phyloP scores from a whole-genome alignment of 495 filamentous ascomycete genomes.

The Aspergillus cavernicola region DNA sequence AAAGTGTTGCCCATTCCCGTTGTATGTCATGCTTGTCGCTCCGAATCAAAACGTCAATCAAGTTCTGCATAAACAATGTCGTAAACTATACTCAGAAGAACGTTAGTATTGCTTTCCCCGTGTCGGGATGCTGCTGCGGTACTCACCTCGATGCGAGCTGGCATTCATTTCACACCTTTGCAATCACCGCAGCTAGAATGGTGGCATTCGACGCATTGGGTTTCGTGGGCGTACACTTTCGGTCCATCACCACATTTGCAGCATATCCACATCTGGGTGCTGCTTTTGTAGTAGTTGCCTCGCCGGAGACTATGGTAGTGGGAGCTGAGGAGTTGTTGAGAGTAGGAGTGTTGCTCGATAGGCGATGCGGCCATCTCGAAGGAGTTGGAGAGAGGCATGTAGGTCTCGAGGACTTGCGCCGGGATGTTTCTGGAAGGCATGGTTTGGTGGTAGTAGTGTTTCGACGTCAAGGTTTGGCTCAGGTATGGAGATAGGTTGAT shows the following conservation, averaged over 20 bases:
- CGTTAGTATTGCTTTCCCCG: background rate
- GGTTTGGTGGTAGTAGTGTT: background rate
- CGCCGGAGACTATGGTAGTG: background rate
- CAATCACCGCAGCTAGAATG: conserved; percentile 31
- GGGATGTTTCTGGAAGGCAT: background rate
- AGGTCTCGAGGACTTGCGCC: background rate
- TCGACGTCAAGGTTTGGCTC: background rate
- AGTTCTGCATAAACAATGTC: background rate
- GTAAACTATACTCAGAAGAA: background rate
- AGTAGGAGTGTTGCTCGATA: background rate
- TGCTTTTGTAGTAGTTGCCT: background rate
- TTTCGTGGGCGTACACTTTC: conserved; percentile 35
- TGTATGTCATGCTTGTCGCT: background rate
- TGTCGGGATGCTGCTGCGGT: background rate
- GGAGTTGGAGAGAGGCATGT: background rate
- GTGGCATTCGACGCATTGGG: conserved; percentile 29
- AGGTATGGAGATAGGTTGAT: too few relatives aligned
- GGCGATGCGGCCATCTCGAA: background rate
- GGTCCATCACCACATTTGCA: conserved; percentile 41
- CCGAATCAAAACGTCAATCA: background rate
- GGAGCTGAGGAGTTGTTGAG: background rate
- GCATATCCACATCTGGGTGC: conserved; percentile 34
- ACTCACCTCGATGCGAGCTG: conserved; percentile 14
- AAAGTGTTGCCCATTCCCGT: background rate
- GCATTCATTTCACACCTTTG: conserved; percentile 29